Evolutionary conservation across 257 asterid genomes (phyloP), one percentile per base, ranked within the genome.

Genomic region (Solanum habrochaites): DNA sequence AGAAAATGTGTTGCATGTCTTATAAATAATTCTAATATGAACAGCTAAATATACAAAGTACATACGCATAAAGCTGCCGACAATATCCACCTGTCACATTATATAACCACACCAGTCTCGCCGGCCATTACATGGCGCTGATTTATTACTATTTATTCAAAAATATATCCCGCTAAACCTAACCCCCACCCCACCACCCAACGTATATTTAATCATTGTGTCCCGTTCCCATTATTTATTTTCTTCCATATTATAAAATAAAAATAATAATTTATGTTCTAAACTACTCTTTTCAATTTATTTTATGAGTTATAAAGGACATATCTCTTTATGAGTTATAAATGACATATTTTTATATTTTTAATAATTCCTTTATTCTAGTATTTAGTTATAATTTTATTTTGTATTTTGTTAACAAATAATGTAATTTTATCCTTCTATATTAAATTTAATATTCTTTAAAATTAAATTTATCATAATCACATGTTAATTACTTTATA

Each of bases 171-270:
- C 42, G 71, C 85, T 71, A 71, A 71, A 35, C 86, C 37, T 42
- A 83, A 37, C 40, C 13, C 15, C 73, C 23, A 37, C 13, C 15
- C 73, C 23, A 37, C 77, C n/a, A 39, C 35, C 14, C 42, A 40
- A 66, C 75, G 10, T 60, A 66, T 62, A 25, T n/a, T 40, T 9
- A 83, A 37, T 27, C 45, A 69, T 86, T 23, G 45, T 47, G 66
- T 27, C 86, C 70, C 72, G 83, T 81, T 85, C 88, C 66, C 20
- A 73, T 85, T 84, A 78, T 87, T 81, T 49, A 39, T 56, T 77
- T 40, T 40, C 82, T 20, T 14, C 23, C 32, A 40, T 23, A 74
- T 23, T 39, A n/a, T 66, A 12, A 66, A 32, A 32, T 32, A 32
- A 32, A 32, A 3, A 32, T 4, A 32, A 32, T 32, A 32, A 32